Evolutionary conservation across 1,139 yeast genomes (phyloP).

Genomic region (Entelexis paramagnoliae): DNA sequence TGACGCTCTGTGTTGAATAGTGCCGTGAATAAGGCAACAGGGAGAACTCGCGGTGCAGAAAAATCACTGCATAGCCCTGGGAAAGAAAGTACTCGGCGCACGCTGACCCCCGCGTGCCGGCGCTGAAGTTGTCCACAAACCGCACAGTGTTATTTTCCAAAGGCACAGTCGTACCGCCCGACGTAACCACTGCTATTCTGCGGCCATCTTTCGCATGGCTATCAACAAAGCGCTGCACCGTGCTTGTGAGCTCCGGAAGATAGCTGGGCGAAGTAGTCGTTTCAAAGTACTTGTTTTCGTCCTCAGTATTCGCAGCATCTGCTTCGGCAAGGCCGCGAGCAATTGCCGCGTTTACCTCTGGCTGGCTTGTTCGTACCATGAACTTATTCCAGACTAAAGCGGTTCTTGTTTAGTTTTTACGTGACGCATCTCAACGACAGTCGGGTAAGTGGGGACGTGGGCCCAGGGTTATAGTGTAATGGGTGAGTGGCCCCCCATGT

Average conservation of each 20-base stretch:
- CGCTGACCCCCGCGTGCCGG: constrained; percentile 96
- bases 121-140: constrained; percentile 91
- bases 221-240: constrained; percentile 51
- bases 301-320: constrained; percentile 24
- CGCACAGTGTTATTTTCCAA: constrained; percentile 92
- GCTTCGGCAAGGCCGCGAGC: constrained; percentile 41
- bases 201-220: constrained; percentile 30
- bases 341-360: constrained; percentile 63
- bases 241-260: constrained; percentile 47
- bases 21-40: constrained; percentile 84
- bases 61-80: constrained; percentile 81
- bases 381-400: no score
- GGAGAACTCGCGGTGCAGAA: constrained; percentile 84
- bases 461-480: background rate
- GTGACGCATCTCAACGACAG: no score
- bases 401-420: no score
- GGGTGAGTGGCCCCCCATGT: no score
- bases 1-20: constrained; percentile 73
- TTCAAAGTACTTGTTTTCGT: constrained; percentile 72
- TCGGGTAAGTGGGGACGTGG: no score
- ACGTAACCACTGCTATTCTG: constrained; percentile 65
- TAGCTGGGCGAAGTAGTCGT: constrained; percentile 67
- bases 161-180: constrained; percentile 99
- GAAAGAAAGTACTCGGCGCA: constrained; percentile 86
- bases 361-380: constrained; percentile 47